A percentile compares a stretch with the other conserved stretches of the same genome.
These are phyloP conservation scores for Psophocarpus tetragonolobus DNA, from an alignment of 306 rosid species.

Conservation along the genomic window DNA sequence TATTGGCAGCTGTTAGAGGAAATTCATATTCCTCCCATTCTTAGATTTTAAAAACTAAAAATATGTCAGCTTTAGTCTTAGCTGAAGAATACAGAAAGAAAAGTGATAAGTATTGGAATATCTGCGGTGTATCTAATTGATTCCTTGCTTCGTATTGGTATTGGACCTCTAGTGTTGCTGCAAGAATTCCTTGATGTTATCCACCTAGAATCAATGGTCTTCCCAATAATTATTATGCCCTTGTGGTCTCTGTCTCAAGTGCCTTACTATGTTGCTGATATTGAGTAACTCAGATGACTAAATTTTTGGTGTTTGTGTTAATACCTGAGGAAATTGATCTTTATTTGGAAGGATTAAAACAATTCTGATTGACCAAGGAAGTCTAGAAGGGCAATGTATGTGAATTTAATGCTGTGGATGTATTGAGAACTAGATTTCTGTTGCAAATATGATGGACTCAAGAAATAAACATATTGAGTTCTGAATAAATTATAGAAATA, in stretches of 20 bases:
- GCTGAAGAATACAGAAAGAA: background rate
- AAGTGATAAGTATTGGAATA: background rate
- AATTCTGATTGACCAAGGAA: background rate
- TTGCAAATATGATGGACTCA: background rate
- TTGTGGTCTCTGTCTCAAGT: background rate
- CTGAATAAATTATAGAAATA: background rate
- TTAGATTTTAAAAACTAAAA: background rate
- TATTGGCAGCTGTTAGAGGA: background rate
- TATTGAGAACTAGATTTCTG: background rate
- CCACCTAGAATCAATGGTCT: background rate
- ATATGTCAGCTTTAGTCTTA: background rate
- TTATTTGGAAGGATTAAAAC: background rate
- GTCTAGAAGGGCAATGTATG: background rate
- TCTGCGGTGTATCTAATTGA: background rate
- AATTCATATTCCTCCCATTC: background rate
- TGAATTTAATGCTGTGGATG: background rate
- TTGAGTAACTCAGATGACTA: background rate
- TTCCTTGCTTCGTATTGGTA: background rate
- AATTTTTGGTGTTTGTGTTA: background rate
- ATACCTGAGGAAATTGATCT: background rate
- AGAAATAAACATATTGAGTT: background rate
- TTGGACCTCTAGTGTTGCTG: background rate
- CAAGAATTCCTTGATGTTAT: background rate
- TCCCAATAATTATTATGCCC: background rate
- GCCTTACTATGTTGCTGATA: background rate